Conservation (phyloP, 495 filamentous ascomycete genomes). For the Tuber melanosporum region DNA sequence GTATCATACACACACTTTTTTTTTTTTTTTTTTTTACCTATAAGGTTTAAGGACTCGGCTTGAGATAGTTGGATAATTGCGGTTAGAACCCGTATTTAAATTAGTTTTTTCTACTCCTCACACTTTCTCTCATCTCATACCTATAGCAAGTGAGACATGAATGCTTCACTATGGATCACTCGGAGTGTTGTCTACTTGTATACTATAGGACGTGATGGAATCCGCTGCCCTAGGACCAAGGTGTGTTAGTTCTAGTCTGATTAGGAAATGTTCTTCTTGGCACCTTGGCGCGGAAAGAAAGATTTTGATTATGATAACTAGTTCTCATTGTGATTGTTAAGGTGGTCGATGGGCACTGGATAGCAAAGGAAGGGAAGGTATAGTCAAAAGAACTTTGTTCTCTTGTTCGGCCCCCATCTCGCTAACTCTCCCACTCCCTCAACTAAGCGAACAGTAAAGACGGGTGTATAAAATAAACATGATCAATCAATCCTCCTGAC, state of each 20-base stretch:
- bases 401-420: too few relatives aligned
- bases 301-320: background rate
- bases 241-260: background rate
- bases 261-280: background rate
- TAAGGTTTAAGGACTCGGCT: background rate
- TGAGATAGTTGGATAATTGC: background rate
- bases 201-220: background rate
- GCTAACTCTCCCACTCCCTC: too few relatives aligned
- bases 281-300: background rate
- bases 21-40: background rate
- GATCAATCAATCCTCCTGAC: too few relatives aligned
- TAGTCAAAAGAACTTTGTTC: too few relatives aligned
- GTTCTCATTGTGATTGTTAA: too few relatives aligned
- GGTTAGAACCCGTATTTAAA: background rate
- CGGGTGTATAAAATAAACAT: too few relatives aligned
- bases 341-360: too few relatives aligned
- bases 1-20: too few relatives aligned
- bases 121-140: background rate
- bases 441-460: too few relatives aligned
- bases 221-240: too few relatives aligned
- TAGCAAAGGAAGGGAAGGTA: too few relatives aligned
- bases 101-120: background rate
- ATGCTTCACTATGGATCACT: slow-evolving; percentile 3
- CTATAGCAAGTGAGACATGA: background rate
- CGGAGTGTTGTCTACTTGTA: background rate